Evolutionary conservation across 495 filamentous ascomycete species (phyloP).

Genomic region (Opeltia flavorubescens): DNA sequence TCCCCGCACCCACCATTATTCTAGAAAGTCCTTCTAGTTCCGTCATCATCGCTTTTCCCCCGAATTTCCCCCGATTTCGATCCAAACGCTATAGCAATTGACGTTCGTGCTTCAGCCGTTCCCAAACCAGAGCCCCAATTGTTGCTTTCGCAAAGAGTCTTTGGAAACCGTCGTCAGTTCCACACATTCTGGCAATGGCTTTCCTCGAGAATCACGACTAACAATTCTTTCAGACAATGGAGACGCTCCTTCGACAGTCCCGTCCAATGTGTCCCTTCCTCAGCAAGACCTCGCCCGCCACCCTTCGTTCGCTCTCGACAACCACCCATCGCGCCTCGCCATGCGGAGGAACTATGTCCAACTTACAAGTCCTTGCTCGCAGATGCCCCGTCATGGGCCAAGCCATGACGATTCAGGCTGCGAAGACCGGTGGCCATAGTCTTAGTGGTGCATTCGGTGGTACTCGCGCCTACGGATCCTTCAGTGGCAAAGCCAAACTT

Average conservation of each 20-base stretch:
- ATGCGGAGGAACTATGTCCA: slow-evolving; percentile 87
- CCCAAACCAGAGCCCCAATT: neutral
- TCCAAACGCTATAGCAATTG: no score
- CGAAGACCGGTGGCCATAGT: slow-evolving; percentile 32
- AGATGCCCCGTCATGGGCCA: slow-evolving; percentile 99
- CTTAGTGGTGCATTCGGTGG: slow-evolving; percentile 26
- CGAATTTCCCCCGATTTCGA: no score
- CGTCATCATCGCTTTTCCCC: no score
- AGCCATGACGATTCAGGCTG: slow-evolving; percentile 80
- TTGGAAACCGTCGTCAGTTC: neutral
- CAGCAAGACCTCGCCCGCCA: slow-evolving; percentile 79
- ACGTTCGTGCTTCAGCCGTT: no score
- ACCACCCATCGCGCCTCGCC: slow-evolving; percentile 56
- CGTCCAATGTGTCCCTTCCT: slow-evolving; percentile 94
- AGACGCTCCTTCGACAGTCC: slow-evolving; percentile 84
- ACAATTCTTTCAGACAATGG: slow-evolving; percentile 41
- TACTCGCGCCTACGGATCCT: slow-evolving; percentile 31
- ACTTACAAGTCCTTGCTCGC: slow-evolving; percentile 84
- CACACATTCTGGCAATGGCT: neutral
- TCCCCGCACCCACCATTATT: no score
- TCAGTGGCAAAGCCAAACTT: slow-evolving; percentile 50
- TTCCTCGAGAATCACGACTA: neutral
- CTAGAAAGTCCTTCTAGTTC: no score
- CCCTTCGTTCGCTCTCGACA: slow-evolving; percentile 79
- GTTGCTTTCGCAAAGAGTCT: neutral